phyloP scores from a whole-genome alignment of 1,284 basidiomycete genomes.

The Ganoderma meredithae region DNA sequence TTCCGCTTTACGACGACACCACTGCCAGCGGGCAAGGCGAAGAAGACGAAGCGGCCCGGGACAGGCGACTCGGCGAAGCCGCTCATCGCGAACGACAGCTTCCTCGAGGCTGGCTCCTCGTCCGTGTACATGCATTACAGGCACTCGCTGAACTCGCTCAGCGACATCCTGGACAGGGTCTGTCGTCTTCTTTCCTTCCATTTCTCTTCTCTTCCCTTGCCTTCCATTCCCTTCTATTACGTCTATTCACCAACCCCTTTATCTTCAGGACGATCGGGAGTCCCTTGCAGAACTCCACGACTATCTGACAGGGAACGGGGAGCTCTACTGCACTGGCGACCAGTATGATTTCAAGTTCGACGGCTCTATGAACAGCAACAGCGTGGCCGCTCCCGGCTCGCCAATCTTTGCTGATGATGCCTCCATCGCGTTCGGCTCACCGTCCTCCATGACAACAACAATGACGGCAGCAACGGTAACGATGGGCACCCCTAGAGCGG shows the following conservation, averaged over 20 bases:
- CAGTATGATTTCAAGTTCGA: slow-evolving; percentile 10
- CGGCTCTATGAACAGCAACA: slow-evolving; percentile 33
- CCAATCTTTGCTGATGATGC: slow-evolving; percentile 23
- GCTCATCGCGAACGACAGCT: slow-evolving; percentile 46
- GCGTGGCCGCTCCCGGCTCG: slow-evolving; percentile 27
- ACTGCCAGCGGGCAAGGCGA: slow-evolving; percentile 41
- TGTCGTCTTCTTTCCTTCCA: slow-evolving; percentile 23
- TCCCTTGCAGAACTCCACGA: slow-evolving; percentile 78
- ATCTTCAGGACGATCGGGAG: slow-evolving; percentile 69
- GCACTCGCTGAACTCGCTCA: slow-evolving; percentile 76
- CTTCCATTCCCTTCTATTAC: slow-evolving; percentile 10
- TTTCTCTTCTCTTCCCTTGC: slow-evolving; percentile 7
- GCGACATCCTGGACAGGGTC: slow-evolving; percentile 79
- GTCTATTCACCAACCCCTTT: slow-evolving; percentile 8
- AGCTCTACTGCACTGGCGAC: slow-evolving; percentile 27
- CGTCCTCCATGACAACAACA: slow-evolving; percentile 7
- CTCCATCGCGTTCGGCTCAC: slow-evolving; percentile 23
- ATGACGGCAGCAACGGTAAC: slow-evolving; percentile 24
- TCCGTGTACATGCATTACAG: slow-evolving; percentile 77
- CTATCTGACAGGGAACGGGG: slow-evolving; percentile 60
- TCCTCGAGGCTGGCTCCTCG: slow-evolving; percentile 42
- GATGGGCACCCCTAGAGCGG: slow-evolving; percentile 40
- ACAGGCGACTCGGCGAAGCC: slow-evolving; percentile 64
- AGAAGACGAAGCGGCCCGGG: slow-evolving; percentile 50
- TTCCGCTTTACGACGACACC: slow-evolving; percentile 51